These are phyloP conservation scores for Colletotrichum sp. DNA, from an alignment of 2,329 filamentous ascomycete species.

Conservation along the genomic window DNA sequence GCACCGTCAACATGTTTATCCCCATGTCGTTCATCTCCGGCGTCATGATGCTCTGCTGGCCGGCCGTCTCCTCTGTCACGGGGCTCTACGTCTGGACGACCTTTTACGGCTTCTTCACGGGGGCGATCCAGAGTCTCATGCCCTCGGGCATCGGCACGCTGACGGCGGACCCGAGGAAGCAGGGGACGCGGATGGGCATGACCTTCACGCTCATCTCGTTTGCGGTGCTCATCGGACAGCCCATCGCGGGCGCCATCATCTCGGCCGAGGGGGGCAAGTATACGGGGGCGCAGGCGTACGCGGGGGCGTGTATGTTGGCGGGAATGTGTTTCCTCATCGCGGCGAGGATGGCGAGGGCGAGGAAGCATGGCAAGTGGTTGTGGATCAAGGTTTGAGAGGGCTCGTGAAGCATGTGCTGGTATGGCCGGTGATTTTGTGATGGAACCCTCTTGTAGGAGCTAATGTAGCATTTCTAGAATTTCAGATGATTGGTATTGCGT, in stretches of 20 bases:
- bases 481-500: neutral
- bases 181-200: constrained; percentile 64
- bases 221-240: constrained; percentile 56
- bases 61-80: constrained; percentile 51
- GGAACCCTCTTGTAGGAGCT: neutral
- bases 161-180: constrained; percentile 55
- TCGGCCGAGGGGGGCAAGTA: constrained; percentile 45
- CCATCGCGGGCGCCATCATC: constrained; percentile 56
- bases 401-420: neutral
- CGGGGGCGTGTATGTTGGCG: constrained; percentile 46
- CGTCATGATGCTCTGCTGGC: constrained; percentile 60
- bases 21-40: constrained; percentile 48
- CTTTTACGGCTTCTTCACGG: constrained; percentile 68
- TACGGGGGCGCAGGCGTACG: constrained; percentile 54
- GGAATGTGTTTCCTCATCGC: constrained; percentile 44
- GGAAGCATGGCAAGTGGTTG: constrained; percentile 41
- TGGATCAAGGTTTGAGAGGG: constrained; percentile 38
- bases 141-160: constrained; percentile 64
- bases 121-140: constrained; percentile 70
- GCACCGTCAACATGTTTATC: constrained; percentile 66
- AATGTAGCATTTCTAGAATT: neutral
- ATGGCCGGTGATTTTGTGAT: neutral
- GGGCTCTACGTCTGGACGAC: constrained; percentile 67
- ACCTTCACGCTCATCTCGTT: constrained; percentile 61
- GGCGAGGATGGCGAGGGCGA: constrained; percentile 43